phyloP scores from a whole-genome alignment of 2,329 filamentous ascomycete species.

The Plectosphaerella sp. region DNA sequence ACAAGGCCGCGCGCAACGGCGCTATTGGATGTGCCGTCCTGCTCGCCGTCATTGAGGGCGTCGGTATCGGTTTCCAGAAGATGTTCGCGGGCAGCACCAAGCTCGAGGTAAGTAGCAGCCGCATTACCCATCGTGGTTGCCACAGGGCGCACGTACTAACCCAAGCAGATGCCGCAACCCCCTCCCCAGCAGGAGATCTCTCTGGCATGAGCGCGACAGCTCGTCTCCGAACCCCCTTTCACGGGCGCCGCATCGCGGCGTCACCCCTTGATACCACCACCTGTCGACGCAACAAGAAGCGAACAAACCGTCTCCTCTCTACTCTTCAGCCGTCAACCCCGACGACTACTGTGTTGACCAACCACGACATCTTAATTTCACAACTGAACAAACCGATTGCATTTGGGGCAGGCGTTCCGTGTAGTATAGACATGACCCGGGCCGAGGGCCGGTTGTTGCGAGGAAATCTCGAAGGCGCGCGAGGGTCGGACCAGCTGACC shows the following conservation, averaged over 20 bases:
- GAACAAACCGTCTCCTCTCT: slow-evolving; percentile 7
- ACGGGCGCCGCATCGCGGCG: too few species aligned
- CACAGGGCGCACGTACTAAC: slow-evolving; percentile 7
- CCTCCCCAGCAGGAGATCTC: slow-evolving; percentile 24
- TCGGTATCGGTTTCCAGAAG: slow-evolving; percentile 91
- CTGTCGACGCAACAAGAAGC: background rate
- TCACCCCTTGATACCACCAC: background rate
- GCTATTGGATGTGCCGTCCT: slow-evolving; percentile 95
- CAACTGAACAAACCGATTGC: background rate
- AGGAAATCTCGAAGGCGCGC: too few species aligned
- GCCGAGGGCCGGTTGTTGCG: background rate
- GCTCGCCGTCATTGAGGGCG: slow-evolving; percentile 93
- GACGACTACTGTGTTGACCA: slow-evolving; percentile 3
- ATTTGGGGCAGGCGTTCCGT: slow-evolving; percentile 9
- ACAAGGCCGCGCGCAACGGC: slow-evolving; percentile 87
- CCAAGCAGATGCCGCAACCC: slow-evolving; percentile 20
- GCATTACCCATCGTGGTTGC: too few species aligned
- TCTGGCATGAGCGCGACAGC: slow-evolving; percentile 19
- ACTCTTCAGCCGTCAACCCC: slow-evolving; percentile 5
- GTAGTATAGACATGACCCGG: slow-evolving; percentile 7
- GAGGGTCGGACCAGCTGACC: too few species aligned
- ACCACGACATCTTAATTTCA: slow-evolving; percentile 5
- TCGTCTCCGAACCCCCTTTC: too few species aligned
- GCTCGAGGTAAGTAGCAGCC: slow-evolving; percentile 59
- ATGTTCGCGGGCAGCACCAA: slow-evolving; percentile 89